phyloP scores from a whole-genome alignment of 352 stramenopile genomes.

The Phytophthora meadii region DNA sequence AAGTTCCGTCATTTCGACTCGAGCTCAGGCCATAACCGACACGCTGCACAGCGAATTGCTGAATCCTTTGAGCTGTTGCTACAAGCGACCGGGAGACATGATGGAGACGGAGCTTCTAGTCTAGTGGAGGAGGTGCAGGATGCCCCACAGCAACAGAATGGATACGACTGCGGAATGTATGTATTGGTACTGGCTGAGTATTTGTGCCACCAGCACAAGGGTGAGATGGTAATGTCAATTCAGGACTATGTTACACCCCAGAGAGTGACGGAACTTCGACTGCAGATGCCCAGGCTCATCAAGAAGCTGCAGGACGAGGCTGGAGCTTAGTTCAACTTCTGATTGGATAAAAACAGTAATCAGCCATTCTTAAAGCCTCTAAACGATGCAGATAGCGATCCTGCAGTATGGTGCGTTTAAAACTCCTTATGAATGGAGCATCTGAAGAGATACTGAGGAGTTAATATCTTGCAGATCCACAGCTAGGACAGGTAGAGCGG shows the following conservation, averaged over 20 bases:
- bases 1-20: conserved; percentile 80
- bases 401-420: conserved; percentile 75
- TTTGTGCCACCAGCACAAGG: conserved; percentile 43
- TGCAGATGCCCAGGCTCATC: conserved; percentile 57
- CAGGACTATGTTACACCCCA: conserved; percentile 58
- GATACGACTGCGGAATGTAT: conserved; percentile 86
- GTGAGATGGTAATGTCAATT: conserved; percentile 22
- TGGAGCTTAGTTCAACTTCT: neutral
- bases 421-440: neutral
- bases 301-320: conserved; percentile 22
- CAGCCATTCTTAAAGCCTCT: neutral
- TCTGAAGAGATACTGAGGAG: neutral
- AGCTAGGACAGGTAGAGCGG: conserved; percentile 66
- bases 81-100: conserved; percentile 10
- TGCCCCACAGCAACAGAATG: conserved; percentile 76
- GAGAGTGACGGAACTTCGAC: conserved; percentile 54
- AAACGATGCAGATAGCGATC: conserved; percentile 73
- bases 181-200: conserved; percentile 75
- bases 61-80: conserved; percentile 56
- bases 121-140: conserved; percentile 43
- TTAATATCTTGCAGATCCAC: conserved; percentile 51
- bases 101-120: conserved; percentile 11
- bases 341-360: conserved; percentile 26
- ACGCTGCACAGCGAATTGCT: conserved; percentile 50
- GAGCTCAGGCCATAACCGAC: conserved; percentile 64